A percentile compares a stretch with the other conserved stretches of the same genome.
phyloP scores from a whole-genome alignment of 2,329 filamentous ascomycete species.

The Fusarium hainanense region DNA sequence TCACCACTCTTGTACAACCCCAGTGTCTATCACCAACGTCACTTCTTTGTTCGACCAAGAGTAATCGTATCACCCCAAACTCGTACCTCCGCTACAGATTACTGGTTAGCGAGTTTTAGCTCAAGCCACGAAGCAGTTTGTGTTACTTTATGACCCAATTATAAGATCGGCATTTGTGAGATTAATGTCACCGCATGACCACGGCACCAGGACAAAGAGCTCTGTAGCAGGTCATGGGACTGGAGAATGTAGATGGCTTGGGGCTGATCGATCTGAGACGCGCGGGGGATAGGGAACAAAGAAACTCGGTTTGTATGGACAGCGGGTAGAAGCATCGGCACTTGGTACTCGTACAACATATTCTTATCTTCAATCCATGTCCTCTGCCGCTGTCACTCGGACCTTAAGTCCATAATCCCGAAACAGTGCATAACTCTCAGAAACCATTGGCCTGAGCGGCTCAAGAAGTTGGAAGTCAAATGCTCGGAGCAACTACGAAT shows the following conservation, averaged over 20 bases:
- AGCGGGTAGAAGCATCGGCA: not conserved
- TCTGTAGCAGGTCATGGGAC: not conserved
- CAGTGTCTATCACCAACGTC: not conserved
- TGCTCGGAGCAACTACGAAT: not conserved
- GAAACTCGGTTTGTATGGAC: not conserved
- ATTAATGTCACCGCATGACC: not conserved
- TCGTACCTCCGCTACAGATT: not conserved
- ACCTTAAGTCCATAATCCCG: slow-evolving; percentile 1
- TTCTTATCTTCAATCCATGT: not conserved
- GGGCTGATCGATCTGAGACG: not conserved
- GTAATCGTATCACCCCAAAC: not conserved
- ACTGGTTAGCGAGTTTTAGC: not conserved
- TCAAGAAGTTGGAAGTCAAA: slow-evolving; percentile 6
- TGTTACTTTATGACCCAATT: not conserved
- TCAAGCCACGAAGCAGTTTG: not conserved
- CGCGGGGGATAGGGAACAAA: not conserved
- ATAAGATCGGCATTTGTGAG: not conserved
- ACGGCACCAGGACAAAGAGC: not conserved
- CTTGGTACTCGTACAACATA: not conserved
- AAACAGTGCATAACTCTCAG: not conserved
- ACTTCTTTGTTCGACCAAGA: not conserved
- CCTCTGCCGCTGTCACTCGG: not conserved
- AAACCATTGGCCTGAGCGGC: not conserved
- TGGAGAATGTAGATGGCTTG: not conserved
- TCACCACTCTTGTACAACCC: not conserved